Evolutionary conservation across 176 grass and related monocot species (phyloP).

Genomic region (Eragrostis nindensis): DNA sequence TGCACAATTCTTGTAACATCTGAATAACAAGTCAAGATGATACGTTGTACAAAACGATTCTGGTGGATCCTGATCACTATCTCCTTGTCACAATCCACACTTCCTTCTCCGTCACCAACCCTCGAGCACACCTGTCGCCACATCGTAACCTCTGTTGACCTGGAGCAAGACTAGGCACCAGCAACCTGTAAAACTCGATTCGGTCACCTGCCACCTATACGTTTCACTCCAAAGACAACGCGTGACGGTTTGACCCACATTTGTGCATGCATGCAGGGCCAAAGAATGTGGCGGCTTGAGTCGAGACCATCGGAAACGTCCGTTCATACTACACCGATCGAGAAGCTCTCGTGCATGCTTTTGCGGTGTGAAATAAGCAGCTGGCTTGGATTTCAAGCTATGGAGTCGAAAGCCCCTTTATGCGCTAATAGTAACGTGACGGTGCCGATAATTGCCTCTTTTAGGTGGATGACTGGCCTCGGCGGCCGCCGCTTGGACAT

Average conservation of each 20-base stretch:
- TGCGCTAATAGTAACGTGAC: background rate
- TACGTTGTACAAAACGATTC: background rate
- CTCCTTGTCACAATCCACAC: background rate
- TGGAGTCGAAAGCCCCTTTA: background rate
- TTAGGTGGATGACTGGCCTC: constrained; percentile 30
- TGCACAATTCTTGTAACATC: background rate
- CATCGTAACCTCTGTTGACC: background rate
- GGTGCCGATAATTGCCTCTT: constrained; percentile 36
- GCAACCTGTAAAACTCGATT: background rate
- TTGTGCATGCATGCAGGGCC: background rate
- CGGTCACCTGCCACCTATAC: background rate
- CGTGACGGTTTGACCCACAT: background rate
- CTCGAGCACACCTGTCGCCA: constrained; percentile 7
- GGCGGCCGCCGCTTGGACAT: constrained; percentile 9
- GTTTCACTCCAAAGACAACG: background rate
- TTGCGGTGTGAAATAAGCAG: background rate
- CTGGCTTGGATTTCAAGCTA: constrained; percentile 18
- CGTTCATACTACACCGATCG: constrained; percentile 30
- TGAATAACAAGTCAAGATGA: no score
- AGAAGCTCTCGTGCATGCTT: no score
- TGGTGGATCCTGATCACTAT: background rate
- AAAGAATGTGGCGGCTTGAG: background rate
- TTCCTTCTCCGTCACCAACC: constrained; percentile 27
- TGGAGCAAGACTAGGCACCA: background rate
- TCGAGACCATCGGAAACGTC: background rate